Evolutionary conservation across 108 stramenopile genomes (phyloP).

Genomic region (Cyclostephanos invisitatus): DNA sequence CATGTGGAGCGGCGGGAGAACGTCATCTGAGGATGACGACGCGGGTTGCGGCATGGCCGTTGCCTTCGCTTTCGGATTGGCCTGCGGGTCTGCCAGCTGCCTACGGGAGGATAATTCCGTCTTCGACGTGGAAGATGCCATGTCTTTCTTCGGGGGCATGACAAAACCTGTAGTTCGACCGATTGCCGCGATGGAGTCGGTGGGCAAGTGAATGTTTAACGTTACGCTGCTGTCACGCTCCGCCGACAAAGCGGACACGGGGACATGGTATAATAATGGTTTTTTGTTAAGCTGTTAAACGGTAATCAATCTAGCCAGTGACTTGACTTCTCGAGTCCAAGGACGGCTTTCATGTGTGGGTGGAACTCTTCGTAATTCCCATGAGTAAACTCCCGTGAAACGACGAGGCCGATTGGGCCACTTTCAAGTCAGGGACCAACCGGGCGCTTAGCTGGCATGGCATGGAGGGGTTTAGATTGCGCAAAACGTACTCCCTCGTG

Average conservation of each 20-base stretch:
- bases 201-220: neutral
- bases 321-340: no score
- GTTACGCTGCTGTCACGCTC: neutral
- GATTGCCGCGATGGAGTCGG: no score
- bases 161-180: conserved; percentile 13
- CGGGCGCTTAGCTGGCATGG: conserved; percentile 82
- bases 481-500: conserved; percentile 78
- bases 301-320: neutral
- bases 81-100: conserved; percentile 83
- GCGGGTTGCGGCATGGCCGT: conserved; percentile 17
- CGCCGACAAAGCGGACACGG: neutral
- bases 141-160: conserved; percentile 53
- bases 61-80: conserved; percentile 76
- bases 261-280: neutral
- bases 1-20: conserved; percentile 13
- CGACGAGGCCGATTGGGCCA: conserved; percentile 28
- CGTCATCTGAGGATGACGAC: neutral
- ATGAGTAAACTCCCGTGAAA: conserved; percentile 50
- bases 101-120: conserved; percentile 82
- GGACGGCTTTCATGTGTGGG: neutral
- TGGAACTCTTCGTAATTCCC: conserved; percentile 37
- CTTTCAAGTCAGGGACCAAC: conserved; percentile 47
- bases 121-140: conserved; percentile 59
- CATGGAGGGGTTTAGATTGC: conserved; percentile 59
- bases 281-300: neutral